Evolutionary conservation across 169 alveolate species (phyloP).

Genomic region (Toxoplasma gondii): DNA sequence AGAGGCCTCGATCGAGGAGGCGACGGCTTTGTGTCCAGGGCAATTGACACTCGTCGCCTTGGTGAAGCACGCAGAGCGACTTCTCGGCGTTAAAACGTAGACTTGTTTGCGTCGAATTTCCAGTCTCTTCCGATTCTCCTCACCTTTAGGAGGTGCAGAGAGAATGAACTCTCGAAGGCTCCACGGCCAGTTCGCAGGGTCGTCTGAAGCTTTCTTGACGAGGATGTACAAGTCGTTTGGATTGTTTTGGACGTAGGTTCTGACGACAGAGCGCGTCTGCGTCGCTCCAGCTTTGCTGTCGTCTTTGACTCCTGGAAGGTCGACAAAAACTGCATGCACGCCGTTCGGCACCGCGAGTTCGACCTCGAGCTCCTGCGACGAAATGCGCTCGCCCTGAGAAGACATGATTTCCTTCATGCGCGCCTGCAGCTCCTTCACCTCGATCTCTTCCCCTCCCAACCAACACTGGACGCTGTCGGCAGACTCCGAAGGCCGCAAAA

Average conservation of each 20-base stretch:
- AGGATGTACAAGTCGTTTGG: constrained; percentile 89
- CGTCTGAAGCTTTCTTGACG: constrained; percentile 89
- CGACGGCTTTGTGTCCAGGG: too few relatives aligned
- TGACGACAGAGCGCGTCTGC: constrained; percentile 85
- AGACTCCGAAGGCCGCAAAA: constrained; percentile 80
- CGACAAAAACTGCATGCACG: constrained; percentile 90
- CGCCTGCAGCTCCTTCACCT: constrained; percentile 80
- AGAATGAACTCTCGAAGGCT: constrained; percentile 83
- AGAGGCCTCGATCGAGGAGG: too few relatives aligned
- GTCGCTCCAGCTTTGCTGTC: constrained; percentile 90
- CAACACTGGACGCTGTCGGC: constrained; percentile 69
- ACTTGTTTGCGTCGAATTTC: too few relatives aligned
- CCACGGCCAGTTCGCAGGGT: constrained; percentile 93
- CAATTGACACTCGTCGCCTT: too few relatives aligned
- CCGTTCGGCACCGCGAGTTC: constrained; percentile 87
- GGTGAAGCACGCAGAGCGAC: too few relatives aligned
- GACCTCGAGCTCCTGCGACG: constrained; percentile 83
- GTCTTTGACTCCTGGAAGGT: constrained; percentile 89
- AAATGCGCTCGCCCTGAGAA: constrained; percentile 77
- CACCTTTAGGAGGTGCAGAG: constrained; percentile 79
- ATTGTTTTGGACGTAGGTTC: constrained; percentile 84
- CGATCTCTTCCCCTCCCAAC: constrained; percentile 75
- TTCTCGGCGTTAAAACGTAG: too few relatives aligned
- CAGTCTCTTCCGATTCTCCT: background rate
- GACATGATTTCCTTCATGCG: constrained; percentile 84